Evolutionary conservation across 2,329 filamentous ascomycete genomes (phyloP).

Genomic region (Volutella citrinella): DNA sequence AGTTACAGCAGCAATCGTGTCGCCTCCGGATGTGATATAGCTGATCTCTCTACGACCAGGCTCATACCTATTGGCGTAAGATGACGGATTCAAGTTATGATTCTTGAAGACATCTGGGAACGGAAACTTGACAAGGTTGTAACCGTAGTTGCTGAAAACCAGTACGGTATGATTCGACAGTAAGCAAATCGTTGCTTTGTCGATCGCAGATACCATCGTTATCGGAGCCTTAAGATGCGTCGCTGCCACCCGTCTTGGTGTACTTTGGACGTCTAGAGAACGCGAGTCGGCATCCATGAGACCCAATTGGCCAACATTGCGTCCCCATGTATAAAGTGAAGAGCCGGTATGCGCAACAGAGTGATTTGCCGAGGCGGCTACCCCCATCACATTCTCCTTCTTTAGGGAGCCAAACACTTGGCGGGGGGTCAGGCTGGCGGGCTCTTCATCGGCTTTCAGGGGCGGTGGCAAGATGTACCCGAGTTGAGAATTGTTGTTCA

Average conservation of each 20-base stretch:
- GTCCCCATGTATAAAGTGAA: conserved; percentile 89
- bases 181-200: conserved; percentile 81
- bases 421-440: conserved; percentile 75
- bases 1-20: conserved; percentile 87
- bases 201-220: conserved; percentile 79
- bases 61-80: conserved; percentile 48
- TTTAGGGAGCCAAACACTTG: conserved; percentile 92
- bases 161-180: conserved; percentile 86
- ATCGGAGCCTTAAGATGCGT: conserved; percentile 69
- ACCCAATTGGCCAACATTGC: conserved; percentile 90
- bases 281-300: conserved; percentile 93
- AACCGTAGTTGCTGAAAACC: conserved; percentile 94
- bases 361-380: conserved; percentile 86
- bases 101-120: conserved; percentile 68
- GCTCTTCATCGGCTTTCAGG: conserved; percentile 71
- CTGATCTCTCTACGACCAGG: conserved; percentile 66
- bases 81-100: conserved; percentile 63
- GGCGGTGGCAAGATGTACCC: conserved; percentile 75
- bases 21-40: conserved; percentile 79
- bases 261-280: conserved; percentile 78
- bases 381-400: conserved; percentile 75
- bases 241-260: conserved; percentile 82
- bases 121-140: conserved; percentile 85
- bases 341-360: conserved; percentile 82
- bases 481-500: conserved; percentile 80